Evolutionary conservation across 306 rosid genomes (phyloP).

Genomic region (Canavalia ensiformis): DNA sequence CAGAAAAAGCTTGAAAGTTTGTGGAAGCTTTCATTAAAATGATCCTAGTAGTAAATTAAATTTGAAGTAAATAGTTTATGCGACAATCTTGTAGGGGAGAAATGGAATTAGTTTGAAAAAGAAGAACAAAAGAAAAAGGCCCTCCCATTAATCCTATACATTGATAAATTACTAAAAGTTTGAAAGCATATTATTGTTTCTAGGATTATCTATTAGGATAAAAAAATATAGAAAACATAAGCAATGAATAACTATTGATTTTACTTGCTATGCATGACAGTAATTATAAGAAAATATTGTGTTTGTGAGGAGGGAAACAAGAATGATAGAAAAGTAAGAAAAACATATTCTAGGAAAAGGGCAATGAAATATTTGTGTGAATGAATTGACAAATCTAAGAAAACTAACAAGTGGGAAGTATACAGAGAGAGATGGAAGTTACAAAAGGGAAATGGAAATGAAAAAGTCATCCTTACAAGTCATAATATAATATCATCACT

Average conservation of each 20-base stretch:
- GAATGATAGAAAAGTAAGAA: conserved; percentile 9
- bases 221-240: not conserved
- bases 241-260: not conserved
- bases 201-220: not conserved
- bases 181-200: not conserved
- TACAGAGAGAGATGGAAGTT: too few relatives aligned
- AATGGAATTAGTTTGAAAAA: not conserved
- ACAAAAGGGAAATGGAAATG: not conserved
- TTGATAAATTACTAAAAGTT: not conserved
- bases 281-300: not conserved
- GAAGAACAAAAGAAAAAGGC: not conserved
- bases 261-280: not conserved
- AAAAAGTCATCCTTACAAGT: not conserved
- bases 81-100: not conserved
- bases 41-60: too few relatives aligned
- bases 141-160: not conserved
- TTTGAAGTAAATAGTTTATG: not conserved
- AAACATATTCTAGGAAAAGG: conserved; percentile 13
- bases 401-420: not conserved
- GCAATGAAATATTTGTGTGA: not conserved
- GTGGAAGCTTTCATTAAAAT: too few relatives aligned
- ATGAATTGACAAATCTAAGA: not conserved
- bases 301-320: conserved; percentile 5
- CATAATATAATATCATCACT: not conserved
- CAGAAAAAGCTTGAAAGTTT: too few relatives aligned